Conservation (phyloP, 345 rosid species). For the Salix udensis region DNA sequence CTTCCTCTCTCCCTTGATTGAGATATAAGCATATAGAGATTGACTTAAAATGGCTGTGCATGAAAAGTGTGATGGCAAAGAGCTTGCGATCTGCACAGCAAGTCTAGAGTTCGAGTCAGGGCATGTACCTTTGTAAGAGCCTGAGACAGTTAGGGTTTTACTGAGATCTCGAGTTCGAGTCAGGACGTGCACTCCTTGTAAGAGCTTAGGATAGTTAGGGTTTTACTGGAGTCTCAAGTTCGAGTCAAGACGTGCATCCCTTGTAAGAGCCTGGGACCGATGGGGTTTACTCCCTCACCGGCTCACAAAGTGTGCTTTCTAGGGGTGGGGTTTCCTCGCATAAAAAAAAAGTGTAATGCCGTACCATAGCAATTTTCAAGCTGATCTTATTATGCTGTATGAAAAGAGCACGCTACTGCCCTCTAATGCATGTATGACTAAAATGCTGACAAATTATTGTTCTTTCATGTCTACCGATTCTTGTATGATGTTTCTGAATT, state of each 20-base stretch:
- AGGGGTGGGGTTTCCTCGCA: no score
- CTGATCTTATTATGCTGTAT: background rate
- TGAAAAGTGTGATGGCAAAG: background rate
- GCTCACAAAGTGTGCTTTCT: no score
- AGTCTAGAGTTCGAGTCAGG: no score
- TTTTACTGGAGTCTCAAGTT: no score
- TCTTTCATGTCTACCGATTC: background rate
- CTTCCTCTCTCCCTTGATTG: background rate
- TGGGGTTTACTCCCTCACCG: no score
- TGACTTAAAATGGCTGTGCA: background rate
- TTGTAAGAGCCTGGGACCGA: no score
- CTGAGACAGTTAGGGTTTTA: no score
- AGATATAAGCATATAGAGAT: background rate
- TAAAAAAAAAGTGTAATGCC: background rate
- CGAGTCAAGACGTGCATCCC: no score
- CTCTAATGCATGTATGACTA: background rate
- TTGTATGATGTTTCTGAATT: background rate
- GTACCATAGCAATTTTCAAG: background rate
- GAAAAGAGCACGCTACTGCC: background rate
- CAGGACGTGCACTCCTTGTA: no score
- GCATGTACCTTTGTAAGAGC: no score
- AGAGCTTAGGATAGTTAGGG: rapidly evolving
- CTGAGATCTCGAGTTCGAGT: no score
- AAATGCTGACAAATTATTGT: background rate
- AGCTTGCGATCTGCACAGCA: no score